A percentile compares a stretch with the other conserved stretches of the same genome.
Conservation (phyloP, 73 alveolate species). For the Symbiodinium pilosum region DNA sequence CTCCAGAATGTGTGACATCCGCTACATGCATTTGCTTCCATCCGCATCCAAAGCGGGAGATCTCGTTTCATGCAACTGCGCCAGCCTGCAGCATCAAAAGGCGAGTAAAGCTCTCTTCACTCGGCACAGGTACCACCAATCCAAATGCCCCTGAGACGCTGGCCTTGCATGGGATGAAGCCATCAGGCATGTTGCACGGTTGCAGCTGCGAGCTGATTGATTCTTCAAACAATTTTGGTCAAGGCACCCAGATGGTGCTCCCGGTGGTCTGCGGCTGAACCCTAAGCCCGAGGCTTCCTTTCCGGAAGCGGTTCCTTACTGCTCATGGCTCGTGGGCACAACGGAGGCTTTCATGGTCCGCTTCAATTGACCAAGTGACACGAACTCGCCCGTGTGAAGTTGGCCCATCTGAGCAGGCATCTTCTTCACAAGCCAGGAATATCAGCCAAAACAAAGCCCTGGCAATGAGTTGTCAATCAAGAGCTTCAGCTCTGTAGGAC, state of each 20-base stretch:
- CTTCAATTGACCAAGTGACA: neutral
- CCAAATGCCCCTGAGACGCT: conserved; percentile 57
- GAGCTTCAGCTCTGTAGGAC: too few species aligned
- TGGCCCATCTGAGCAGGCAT: conserved; percentile 28
- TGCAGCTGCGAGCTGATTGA: too few species aligned
- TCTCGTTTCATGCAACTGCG: neutral
- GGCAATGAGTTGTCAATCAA: too few species aligned
- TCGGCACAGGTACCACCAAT: neutral
- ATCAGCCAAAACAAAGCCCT: neutral
- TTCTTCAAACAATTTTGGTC: neutral
- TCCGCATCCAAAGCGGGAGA: too few species aligned
- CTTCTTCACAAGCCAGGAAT: neutral
- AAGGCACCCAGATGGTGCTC: conserved; percentile 15
- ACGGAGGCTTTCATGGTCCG: neutral
- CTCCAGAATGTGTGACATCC: neutral
- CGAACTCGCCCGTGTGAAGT: conserved; percentile 60
- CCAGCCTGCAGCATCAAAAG: conserved; percentile 36
- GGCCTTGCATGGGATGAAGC: too few species aligned
- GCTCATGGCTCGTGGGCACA: neutral
- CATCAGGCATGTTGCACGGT: too few species aligned
- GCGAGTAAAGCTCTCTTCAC: conserved; percentile 15
- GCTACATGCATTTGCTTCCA: neutral
- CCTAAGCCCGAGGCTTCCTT: neutral
- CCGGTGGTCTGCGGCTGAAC: neutral
- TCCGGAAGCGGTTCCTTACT: conserved; percentile 7